These are phyloP conservation scores for Schoenoplectus tabernaemontani DNA, from an alignment of 202 grass and related monocot genomes.

Conservation along the genomic window DNA sequence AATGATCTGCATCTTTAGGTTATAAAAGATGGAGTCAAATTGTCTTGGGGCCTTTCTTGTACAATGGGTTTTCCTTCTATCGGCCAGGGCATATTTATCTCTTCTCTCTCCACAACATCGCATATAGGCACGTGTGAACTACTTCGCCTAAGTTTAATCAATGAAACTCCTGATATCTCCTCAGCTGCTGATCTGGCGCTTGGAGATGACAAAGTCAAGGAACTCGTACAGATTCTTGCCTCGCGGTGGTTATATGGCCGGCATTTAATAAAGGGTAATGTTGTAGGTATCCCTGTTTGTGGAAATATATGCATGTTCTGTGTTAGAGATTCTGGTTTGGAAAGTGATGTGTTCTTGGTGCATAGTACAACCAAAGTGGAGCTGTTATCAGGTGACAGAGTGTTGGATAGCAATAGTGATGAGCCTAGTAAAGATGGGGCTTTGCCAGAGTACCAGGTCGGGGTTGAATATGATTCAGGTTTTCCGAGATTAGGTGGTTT, in stretches of 20 bases:
- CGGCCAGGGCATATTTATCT: constrained; percentile 47
- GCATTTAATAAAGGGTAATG: constrained; percentile 69
- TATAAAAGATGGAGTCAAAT: constrained; percentile 61
- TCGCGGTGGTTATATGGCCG: constrained; percentile 54
- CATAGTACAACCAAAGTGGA: constrained; percentile 45
- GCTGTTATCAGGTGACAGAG: constrained; percentile 32
- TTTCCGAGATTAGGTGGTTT: constrained; percentile 54
- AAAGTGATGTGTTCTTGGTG: constrained; percentile 37
- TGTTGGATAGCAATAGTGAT: constrained; percentile 13
- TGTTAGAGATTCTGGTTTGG: constrained; percentile 41
- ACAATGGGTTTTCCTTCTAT: constrained; percentile 46
- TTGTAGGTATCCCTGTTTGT: constrained; percentile 44
- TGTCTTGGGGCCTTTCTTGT: constrained; percentile 81
- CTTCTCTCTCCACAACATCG: constrained; percentile 34
- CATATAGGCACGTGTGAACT: constrained; percentile 42
- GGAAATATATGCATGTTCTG: constrained; percentile 53
- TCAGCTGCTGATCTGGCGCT: constrained; percentile 46
- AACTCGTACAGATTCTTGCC: constrained; percentile 49
- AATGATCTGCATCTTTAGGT: constrained; percentile 36
- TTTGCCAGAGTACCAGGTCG: constrained; percentile 21
- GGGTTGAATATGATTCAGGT: constrained; percentile 16
- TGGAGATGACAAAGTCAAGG: constrained; percentile 61
- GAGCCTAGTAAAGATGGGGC: constrained; percentile 15
- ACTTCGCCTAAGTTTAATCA: constrained; percentile 52
- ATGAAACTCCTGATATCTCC: constrained; percentile 29